Base-by-base conservation (phyloP, 371 early-diverging fungal genomes). In the Vittaforma corneae region DNA sequence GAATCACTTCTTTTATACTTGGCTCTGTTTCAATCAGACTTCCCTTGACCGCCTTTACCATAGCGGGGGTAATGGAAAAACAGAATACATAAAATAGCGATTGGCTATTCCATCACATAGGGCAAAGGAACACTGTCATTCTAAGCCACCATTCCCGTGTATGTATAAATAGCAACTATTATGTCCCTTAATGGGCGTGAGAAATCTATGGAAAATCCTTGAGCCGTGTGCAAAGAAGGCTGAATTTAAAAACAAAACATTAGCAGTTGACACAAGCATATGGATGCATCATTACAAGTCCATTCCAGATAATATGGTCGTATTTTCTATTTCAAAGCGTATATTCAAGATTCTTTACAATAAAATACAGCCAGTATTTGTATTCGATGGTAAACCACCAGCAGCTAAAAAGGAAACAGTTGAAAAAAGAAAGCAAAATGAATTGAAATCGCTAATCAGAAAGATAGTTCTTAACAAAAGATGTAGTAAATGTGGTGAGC, bases 261-360 rank as follows among this genome's bases (percentile, higher is more conserved):
- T 74, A 40, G 74, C 74, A 20, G 45, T 74, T n/a, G 74, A 74
- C 57, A 58, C 57, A 37, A 62, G 63, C 35, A 74, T 74, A 38
- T 74, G 74, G 55, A 55, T 55, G 9, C 45, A 44, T 44, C 55
- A 55, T 6, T 33, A 60, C 32, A 42, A 51, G 29, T 34, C 46
- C 18, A 38, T 68, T 22, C 24, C 37, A 18, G 47, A 59, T 11
- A 55, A 35, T 20, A 56, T 42, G 20, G 24, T 65, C 9, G n/a
- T 55, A 1, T 60, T 59, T 48, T 47, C 47, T 42, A 28, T 73
- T 33, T 52, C 54, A 11, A 68, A 61, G 38, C 81, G 94, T 53
- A 84, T 94, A 22, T 87, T 89, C 74, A 93, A 93, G 78, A 79
- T 97, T 0, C 74, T 97, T 20, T 90, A 85, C 74, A 87, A 84